Conservation (phyloP, 2,329 filamentous ascomycete species). For the Sordariomycetes sp. region DNA sequence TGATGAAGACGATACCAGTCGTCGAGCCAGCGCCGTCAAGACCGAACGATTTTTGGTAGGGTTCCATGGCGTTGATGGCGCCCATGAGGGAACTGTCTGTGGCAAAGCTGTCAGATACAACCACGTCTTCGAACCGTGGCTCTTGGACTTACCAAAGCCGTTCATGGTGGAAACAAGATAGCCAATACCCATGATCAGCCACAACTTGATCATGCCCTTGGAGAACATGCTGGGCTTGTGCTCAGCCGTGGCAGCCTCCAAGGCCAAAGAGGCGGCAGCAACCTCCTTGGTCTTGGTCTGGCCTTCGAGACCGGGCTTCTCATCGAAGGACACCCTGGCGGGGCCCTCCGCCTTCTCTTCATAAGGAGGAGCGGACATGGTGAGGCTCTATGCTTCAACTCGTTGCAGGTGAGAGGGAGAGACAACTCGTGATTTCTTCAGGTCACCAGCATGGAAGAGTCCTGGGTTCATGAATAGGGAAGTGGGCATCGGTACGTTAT, state of each 20-base stretch:
- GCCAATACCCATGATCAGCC: slow-evolving; percentile 13
- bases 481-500: too few relatives aligned
- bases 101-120: background rate
- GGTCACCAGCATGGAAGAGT: too few relatives aligned
- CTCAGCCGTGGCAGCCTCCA: slow-evolving; percentile 6
- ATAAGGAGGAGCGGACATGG: too few relatives aligned
- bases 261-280: slow-evolving; percentile 3
- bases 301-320: background rate
- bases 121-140: background rate
- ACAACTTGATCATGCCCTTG: slow-evolving; percentile 21
- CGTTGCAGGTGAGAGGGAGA: too few relatives aligned
- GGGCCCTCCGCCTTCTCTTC: background rate
- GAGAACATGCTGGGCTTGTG: slow-evolving; percentile 8
- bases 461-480: too few relatives aligned
- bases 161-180: slow-evolving; percentile 20
- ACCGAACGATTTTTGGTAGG: slow-evolving; percentile 34
- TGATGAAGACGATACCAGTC: slow-evolving; percentile 33
- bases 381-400: too few relatives aligned
- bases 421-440: too few relatives aligned
- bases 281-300: slow-evolving; percentile 1
- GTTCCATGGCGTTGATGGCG: slow-evolving; percentile 34
- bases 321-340: background rate
- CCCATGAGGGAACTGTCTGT: slow-evolving; percentile 24
- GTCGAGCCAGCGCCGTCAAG: slow-evolving; percentile 31
- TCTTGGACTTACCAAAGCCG: slow-evolving; percentile 12